Percentiles rank a stretch among this genome's conserved stretches.
Evolutionary conservation across 139 green algal species (phyloP).

Genomic region (Tetradesmus obliquus): DNA sequence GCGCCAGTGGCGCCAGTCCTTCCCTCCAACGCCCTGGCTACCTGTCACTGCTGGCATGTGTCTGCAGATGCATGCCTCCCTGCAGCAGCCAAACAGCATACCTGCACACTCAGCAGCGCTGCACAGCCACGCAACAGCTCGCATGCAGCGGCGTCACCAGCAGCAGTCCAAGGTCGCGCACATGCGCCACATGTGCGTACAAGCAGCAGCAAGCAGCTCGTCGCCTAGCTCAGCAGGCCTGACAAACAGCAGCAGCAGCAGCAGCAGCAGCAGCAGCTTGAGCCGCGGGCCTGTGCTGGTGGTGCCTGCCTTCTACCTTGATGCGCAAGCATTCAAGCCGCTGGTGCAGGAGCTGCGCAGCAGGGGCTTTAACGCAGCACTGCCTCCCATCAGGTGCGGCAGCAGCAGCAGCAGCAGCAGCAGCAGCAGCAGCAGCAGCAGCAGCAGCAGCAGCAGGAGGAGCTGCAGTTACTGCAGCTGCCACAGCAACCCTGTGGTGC

Average conservation of each 20-base stretch:
- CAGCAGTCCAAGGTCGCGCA: background rate
- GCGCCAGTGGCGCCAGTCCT: too few species aligned
- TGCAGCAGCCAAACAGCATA: background rate
- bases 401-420: background rate
- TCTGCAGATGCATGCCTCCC: background rate
- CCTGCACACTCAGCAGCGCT: background rate
- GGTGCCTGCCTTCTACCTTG: slow-evolving; percentile 51
- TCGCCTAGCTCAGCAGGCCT: background rate
- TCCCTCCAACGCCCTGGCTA: background rate
- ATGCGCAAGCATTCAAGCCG: slow-evolving; percentile 37
- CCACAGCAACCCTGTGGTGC: background rate
- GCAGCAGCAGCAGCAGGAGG: background rate
- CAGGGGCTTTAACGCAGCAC: slow-evolving; percentile 50
- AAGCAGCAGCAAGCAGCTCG: background rate
- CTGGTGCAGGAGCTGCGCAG: slow-evolving; percentile 49
- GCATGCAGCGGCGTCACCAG: background rate
- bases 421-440: too few species aligned
- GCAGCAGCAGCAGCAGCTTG: background rate
- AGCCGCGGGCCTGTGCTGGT: slow-evolving; percentile 47
- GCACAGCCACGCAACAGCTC: background rate
- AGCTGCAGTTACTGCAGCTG: background rate
- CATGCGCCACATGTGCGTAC: background rate
- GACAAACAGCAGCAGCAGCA: background rate
- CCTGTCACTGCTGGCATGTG: background rate
- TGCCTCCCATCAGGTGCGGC: slow-evolving; percentile 42